A percentile compares a stretch with the other conserved stretches of the same genome.
These are phyloP conservation scores for Austroboletus niveus DNA, from an alignment of 1,284 basidiomycete species.

Conservation along the genomic window DNA sequence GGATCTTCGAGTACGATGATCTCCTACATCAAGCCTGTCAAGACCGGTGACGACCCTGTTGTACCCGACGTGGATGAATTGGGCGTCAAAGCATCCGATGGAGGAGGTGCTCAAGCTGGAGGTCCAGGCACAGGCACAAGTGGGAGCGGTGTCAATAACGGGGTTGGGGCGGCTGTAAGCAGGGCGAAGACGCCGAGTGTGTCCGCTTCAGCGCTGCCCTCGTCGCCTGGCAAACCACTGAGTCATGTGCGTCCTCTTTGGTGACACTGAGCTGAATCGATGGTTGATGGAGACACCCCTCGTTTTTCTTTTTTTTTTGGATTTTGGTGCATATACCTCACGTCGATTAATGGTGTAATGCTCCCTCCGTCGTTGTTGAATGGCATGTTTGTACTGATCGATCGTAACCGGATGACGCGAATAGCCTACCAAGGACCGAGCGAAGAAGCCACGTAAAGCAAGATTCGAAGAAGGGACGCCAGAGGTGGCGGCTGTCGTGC, in stretches of 20 bases:
- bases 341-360: conserved; percentile 34
- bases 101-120: conserved; percentile 30
- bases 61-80: conserved; percentile 54
- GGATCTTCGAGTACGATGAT: conserved; percentile 52
- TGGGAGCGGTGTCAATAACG: conserved; percentile 8
- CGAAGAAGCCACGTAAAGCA: conserved; percentile 59
- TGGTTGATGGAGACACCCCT: conserved; percentile 30
- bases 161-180: conserved; percentile 14
- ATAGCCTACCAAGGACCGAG: conserved; percentile 70
- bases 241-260: conserved; percentile 81
- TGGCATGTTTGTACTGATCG: conserved; percentile 32
- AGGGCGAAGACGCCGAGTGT: conserved; percentile 25
- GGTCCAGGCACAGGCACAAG: conserved; percentile 3
- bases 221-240: conserved; percentile 57
- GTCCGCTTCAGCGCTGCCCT: conserved; percentile 37
- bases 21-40: conserved; percentile 50
- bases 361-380: conserved; percentile 22
- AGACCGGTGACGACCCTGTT: conserved; percentile 44
- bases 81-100: conserved; percentile 44
- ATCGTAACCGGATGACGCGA: conserved; percentile 19
- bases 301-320: conserved; percentile 11
- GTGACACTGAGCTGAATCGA: conserved; percentile 44
- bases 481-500: background rate
- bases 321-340: conserved; percentile 29
- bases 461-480: conserved; percentile 23